These are phyloP conservation scores for Didymella pinodella DNA, from an alignment of 2,329 filamentous ascomycete species.

Conservation along the genomic window DNA sequence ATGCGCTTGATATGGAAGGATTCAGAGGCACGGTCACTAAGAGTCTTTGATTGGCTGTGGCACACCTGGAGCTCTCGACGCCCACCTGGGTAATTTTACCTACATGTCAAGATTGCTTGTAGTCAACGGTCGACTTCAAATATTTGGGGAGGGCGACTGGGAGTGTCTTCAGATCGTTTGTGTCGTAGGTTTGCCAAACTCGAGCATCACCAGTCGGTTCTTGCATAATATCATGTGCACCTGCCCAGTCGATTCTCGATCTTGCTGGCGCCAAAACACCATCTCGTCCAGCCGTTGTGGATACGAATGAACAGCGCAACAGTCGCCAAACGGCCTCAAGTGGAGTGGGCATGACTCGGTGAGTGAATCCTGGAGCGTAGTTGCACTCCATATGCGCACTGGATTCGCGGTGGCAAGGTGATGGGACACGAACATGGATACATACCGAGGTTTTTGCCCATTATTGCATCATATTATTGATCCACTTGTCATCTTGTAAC, in stretches of 20 bases:
- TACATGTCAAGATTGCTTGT: neutral
- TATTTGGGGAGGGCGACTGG: neutral
- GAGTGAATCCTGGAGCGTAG: neutral
- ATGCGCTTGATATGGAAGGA: neutral
- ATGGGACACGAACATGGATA: constrained; percentile 1
- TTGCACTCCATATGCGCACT: neutral
- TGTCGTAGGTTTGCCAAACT: neutral
- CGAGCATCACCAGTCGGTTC: neutral
- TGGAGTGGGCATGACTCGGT: constrained; percentile 8
- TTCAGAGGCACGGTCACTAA: constrained; percentile 1
- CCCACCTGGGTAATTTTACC: neutral
- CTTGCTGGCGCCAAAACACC: neutral
- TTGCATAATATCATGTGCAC: neutral
- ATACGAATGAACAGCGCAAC: neutral
- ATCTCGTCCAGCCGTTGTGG: neutral
- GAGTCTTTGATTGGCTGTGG: constrained; percentile 3
- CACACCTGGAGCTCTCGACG: neutral
- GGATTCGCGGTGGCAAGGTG: neutral
- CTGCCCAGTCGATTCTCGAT: neutral
- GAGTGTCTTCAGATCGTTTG: neutral
- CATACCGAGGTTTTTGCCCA: neutral
- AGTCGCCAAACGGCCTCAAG: neutral
- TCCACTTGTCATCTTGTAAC: constrained; percentile 4
- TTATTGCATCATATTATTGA: constrained; percentile 12
- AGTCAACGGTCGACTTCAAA: neutral